Conservation (phyloP, 164 flowering plant species). For the Taxillus chinensis region DNA sequence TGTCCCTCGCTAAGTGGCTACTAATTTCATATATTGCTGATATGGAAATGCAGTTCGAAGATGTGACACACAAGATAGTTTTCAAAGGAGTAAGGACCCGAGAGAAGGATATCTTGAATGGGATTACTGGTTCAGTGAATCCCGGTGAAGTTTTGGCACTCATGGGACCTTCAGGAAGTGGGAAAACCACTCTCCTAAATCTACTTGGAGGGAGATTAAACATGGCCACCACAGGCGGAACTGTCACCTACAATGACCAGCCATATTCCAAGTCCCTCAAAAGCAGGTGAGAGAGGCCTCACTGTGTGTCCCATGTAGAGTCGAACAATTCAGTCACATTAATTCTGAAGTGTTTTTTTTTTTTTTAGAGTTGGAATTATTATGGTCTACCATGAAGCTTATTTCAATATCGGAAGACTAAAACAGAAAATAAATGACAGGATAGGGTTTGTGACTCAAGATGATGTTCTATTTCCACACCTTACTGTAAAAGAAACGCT, state of each 20-base stretch:
- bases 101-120: slow-evolving; percentile 70
- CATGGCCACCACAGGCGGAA: slow-evolving; percentile 34
- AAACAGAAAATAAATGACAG: slow-evolving; percentile 32
- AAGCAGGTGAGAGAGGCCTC: slow-evolving; percentile 83
- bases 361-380: neutral
- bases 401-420: neutral
- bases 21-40: neutral
- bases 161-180: slow-evolving; percentile 98
- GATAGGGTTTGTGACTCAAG: slow-evolving; percentile 98
- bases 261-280: slow-evolving; percentile 70
- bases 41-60: slow-evolving; percentile 64
- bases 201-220: slow-evolving; percentile 69
- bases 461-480: slow-evolving; percentile 91
- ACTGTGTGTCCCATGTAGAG: no score
- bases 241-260: slow-evolving; percentile 80
- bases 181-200: slow-evolving; percentile 78
- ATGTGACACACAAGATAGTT: slow-evolving; percentile 68
- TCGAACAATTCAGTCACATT: neutral
- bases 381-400: no score
- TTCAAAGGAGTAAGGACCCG: slow-evolving; percentile 44
- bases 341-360: no score
- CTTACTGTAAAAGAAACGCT: slow-evolving; percentile 88
- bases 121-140: slow-evolving; percentile 68
- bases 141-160: slow-evolving; percentile 90
- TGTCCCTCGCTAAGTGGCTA: no score